phyloP scores from a whole-genome alignment of 305 asterid genomes.

The Caryopteris hybrid region DNA sequence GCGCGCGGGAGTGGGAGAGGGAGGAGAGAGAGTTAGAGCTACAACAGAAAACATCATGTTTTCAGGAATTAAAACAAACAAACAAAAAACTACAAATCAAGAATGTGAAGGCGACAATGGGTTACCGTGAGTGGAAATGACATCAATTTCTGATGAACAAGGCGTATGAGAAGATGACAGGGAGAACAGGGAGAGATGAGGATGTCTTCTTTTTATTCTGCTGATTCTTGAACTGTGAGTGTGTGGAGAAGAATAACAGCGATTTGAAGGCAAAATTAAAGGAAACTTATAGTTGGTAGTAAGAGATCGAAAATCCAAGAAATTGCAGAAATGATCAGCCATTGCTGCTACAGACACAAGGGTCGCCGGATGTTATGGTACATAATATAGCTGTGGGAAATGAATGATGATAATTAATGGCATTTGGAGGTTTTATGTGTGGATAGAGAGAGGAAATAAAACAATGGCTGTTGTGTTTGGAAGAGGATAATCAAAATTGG shows the following conservation, averaged over 20 bases:
- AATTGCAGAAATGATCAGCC: slow-evolving; percentile 49
- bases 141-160: slow-evolving; percentile 29
- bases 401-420: background rate
- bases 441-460: slow-evolving; percentile 4
- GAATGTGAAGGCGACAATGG: background rate
- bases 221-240: slow-evolving; percentile 18
- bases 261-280: slow-evolving; percentile 21
- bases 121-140: slow-evolving; percentile 64
- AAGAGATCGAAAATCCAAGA: slow-evolving; percentile 28
- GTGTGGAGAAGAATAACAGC: slow-evolving; percentile 16
- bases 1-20: too few relatives aligned
- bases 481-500: slow-evolving; percentile 17
- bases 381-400: slow-evolving; percentile 7
- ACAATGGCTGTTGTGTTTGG: background rate
- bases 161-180: slow-evolving; percentile 29
- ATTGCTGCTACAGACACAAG: slow-evolving; percentile 23
- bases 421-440: background rate
- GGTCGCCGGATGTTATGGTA: background rate
- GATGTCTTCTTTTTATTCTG: slow-evolving; percentile 28
- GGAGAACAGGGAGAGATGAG: slow-evolving; percentile 30
- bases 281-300: slow-evolving; percentile 21
- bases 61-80: background rate
- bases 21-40: too few relatives aligned
- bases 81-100: background rate
- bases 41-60: too few relatives aligned